Conservation (phyloP, 305 asterid genomes). For the Fraxinus baroniana region DNA sequence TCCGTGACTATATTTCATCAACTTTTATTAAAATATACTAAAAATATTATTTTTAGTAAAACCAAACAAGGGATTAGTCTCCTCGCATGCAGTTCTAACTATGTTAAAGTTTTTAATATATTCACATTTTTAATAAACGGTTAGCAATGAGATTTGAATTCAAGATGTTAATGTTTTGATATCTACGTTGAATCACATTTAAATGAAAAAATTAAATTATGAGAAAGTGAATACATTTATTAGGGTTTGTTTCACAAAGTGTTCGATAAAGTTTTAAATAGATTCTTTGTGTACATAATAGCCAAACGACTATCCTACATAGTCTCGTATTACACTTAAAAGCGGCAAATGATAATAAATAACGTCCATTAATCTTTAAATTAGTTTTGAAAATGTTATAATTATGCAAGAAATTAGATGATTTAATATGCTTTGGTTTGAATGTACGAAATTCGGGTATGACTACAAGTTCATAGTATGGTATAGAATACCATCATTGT, state of each 20-base stretch:
- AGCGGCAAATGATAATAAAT: neutral
- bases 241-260: neutral
- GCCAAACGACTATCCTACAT: neutral
- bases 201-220: too few species aligned
- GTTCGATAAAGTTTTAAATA: too few species aligned
- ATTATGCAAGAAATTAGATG: neutral
- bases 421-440: neutral
- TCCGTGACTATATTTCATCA: too few species aligned
- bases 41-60: neutral
- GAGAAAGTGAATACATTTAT: neutral
- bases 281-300: neutral
- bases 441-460: neutral
- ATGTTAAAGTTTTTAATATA: neutral
- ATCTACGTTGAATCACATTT: neutral
- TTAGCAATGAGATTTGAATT: neutral
- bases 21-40: neutral
- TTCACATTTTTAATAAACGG: neutral
- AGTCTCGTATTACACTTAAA: neutral
- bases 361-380: neutral
- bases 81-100: neutral
- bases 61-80: neutral
- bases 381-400: neutral
- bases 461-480: slow-evolving; percentile 5
- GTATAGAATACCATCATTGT: slow-evolving; percentile 1
- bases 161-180: neutral